Conservation (phyloP, 306 rosid genomes). For the Cajanus cajan region DNA sequence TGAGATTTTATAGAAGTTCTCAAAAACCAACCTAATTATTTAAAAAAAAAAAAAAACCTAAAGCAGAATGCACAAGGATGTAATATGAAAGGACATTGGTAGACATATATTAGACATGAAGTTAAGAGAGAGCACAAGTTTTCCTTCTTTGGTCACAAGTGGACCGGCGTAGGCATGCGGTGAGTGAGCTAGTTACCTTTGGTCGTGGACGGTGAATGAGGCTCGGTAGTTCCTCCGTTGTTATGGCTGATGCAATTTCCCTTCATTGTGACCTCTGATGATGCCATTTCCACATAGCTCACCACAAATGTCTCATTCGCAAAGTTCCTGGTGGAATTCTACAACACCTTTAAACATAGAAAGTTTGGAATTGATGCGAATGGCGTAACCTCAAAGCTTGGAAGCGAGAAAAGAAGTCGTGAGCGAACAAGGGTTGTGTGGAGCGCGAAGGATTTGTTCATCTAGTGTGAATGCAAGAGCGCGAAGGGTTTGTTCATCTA, state of each 20-base stretch:
- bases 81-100: neutral
- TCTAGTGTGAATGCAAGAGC: too few relatives aligned
- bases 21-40: conserved; percentile 30
- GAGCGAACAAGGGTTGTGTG: conserved; percentile 5
- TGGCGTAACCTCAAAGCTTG: conserved; percentile 1
- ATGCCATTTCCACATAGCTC: conserved; percentile 50
- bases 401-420: neutral
- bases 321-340: conserved; percentile 4
- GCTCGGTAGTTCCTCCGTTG: neutral
- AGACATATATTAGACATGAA: neutral
- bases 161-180: too few relatives aligned
- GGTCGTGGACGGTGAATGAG: conserved; percentile 37
- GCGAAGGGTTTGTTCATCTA: too few relatives aligned
- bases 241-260: conserved; percentile 51
- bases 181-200: conserved; percentile 30
- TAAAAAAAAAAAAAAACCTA: conserved; percentile 3
- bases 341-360: neutral
- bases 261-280: conserved; percentile 59
- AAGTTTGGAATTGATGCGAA: neutral
- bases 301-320: conserved; percentile 74
- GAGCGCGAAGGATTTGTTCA: too few relatives aligned
- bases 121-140: too few relatives aligned
- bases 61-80: neutral
- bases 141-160: too few relatives aligned
- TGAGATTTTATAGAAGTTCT: conserved; percentile 21